These are phyloP conservation scores for Ambispora gerdemannii DNA, from an alignment of 192 early-diverging fungal species.

Conservation along the genomic window DNA sequence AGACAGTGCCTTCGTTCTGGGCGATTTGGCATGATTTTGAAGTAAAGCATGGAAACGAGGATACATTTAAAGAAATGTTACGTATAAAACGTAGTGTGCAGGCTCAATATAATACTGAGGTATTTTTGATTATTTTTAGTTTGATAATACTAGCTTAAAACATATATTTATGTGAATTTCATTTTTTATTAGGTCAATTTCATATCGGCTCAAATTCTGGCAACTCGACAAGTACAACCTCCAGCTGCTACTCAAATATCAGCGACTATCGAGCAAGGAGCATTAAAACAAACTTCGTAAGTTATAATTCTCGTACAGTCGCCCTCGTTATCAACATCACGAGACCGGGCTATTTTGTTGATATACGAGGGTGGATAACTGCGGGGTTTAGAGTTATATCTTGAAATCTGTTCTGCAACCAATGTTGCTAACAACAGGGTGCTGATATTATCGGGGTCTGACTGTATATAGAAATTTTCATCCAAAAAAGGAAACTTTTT, in stretches of 20 bases:
- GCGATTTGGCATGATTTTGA: constrained; percentile 94
- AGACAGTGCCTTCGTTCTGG: constrained; percentile 73
- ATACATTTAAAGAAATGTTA: constrained; percentile 98
- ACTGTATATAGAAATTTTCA: too few species aligned
- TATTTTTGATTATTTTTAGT: constrained; percentile 14
- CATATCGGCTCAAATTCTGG: constrained; percentile 31
- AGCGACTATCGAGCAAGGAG: neutral
- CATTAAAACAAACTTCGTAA: neutral
- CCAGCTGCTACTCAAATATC: constrained; percentile 3
- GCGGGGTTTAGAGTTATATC: too few species aligned
- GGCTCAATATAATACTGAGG: constrained; percentile 81
- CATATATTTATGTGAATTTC: neutral
- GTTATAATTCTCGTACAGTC: neutral
- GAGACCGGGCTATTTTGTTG: too few species aligned
- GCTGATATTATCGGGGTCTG: too few species aligned
- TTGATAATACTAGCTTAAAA: neutral
- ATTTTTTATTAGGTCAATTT: constrained; percentile 27
- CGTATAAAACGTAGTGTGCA: constrained; percentile 87
- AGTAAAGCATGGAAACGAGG: constrained; percentile 95
- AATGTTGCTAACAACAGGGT: too few species aligned
- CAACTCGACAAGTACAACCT: neutral
- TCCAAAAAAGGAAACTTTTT: too few species aligned
- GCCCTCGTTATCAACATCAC: too few species aligned
- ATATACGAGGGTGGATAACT: too few species aligned
- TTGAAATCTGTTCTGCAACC: too few species aligned